phyloP scores from a whole-genome alignment of 768 basidiomycete species.

The Coprinopsis marcescibilis region DNA sequence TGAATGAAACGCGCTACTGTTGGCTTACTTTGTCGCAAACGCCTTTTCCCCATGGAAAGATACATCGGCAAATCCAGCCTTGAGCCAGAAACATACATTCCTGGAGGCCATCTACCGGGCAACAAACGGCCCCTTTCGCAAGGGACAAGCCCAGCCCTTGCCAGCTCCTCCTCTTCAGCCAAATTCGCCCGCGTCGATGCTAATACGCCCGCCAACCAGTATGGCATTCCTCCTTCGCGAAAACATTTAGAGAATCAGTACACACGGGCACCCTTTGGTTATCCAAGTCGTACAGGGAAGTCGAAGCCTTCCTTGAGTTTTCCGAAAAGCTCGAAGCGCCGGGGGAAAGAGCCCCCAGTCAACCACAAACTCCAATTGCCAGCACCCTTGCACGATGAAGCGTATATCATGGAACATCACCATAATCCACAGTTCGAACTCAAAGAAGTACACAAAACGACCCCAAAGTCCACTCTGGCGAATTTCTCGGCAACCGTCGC shows the following conservation, averaged over 20 bases:
- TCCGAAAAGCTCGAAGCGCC: no score
- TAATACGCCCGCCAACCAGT: slow-evolving; percentile 13
- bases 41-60: slow-evolving; percentile 57
- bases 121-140: slow-evolving; percentile 35
- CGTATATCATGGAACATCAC: slow-evolving; percentile 27
- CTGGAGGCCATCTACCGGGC: neutral
- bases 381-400: slow-evolving; percentile 29
- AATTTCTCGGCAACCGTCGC: slow-evolving; percentile 29
- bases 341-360: no score
- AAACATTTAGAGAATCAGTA: slow-evolving; percentile 5
- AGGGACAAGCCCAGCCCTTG: no score
- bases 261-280: no score
- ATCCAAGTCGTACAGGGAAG: no score
- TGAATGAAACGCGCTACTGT: slow-evolving; percentile 46
- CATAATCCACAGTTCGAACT: slow-evolving; percentile 25
- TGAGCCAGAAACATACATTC: no score
- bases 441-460: slow-evolving; percentile 25
- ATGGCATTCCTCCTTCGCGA: slow-evolving; percentile 13
- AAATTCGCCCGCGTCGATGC: slow-evolving; percentile 26
- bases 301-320: no score
- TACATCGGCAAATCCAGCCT: slow-evolving; percentile 36
- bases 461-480: slow-evolving; percentile 36
- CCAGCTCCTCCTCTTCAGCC: slow-evolving; percentile 14
- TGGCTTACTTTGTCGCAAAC: slow-evolving; percentile 39
- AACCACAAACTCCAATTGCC: slow-evolving; percentile 19